Conservation (phyloP, 164 flowering plant species). For the Cinnamomum micranthum region DNA sequence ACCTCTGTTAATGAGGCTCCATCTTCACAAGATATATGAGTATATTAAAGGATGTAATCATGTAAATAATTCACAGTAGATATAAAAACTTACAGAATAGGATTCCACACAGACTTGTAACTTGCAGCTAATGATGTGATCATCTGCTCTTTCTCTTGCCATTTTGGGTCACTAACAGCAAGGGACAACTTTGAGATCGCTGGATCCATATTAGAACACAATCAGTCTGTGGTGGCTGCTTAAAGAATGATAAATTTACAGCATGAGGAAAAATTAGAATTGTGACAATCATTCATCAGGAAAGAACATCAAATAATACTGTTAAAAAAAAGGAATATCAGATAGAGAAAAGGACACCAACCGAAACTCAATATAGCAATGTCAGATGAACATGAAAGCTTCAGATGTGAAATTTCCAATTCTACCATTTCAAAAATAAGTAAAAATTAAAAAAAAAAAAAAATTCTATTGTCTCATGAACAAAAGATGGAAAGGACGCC, state of each 20-base stretch:
- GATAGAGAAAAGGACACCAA: neutral
- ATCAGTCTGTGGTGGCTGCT: conserved; percentile 1
- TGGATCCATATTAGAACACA: conserved; percentile 15
- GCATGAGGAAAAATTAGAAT: neutral
- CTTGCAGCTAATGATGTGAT: conserved; percentile 49
- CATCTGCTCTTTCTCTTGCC: conserved; percentile 50
- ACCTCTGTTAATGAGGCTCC: too few relatives aligned
- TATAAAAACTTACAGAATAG: conserved; percentile 31
- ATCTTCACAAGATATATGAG: too few relatives aligned
- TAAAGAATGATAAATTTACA: too few relatives aligned
- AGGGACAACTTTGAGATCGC: conserved; percentile 53
- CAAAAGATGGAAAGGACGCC: neutral
- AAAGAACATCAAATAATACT: neutral
- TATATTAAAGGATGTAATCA: too few relatives aligned
- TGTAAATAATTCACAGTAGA: too few relatives aligned
- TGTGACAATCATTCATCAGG: neutral
- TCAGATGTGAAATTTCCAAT: too few relatives aligned
- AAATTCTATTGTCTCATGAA: neutral
- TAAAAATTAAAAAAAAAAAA: neutral
- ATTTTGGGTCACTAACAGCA: conserved; percentile 49
- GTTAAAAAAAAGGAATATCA: neutral
- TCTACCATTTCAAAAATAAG: neutral
- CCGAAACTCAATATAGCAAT: neutral
- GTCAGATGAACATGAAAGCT: neutral
- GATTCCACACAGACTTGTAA: conserved; percentile 53